These are phyloP conservation scores for Collybiopsis confluens DNA, from an alignment of 768 basidiomycete species.

Conservation along the genomic window DNA sequence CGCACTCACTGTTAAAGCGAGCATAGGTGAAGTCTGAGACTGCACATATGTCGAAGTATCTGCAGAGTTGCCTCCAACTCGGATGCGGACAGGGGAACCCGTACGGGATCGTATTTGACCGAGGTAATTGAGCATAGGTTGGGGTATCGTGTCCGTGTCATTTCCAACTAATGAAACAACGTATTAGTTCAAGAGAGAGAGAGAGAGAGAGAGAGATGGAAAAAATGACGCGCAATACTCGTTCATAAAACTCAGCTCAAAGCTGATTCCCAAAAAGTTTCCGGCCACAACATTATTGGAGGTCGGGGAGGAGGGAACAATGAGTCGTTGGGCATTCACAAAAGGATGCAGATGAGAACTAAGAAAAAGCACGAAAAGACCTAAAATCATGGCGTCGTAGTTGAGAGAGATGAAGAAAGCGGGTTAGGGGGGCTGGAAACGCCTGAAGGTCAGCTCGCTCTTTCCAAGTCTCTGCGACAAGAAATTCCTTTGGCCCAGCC, in stretches of 20 bases:
- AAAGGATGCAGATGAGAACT: not conserved
- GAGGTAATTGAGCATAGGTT: constrained; percentile 57
- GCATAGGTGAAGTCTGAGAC: constrained; percentile 35
- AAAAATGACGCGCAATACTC: constrained; percentile 40
- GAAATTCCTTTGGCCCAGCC: too few species aligned
- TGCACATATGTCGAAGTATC: constrained; percentile 40
- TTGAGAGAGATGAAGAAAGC: too few species aligned
- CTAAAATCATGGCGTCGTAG: too few species aligned
- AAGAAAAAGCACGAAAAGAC: not conserved
- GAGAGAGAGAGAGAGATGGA: not conserved
- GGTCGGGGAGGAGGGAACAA: constrained; percentile 30
- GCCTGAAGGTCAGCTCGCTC: too few species aligned
- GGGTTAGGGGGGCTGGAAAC: too few species aligned
- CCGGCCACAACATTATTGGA: constrained; percentile 35
- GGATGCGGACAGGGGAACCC: constrained; percentile 34
- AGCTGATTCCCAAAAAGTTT: constrained; percentile 62
- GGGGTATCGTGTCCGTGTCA: constrained; percentile 45
- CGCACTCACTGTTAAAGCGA: constrained; percentile 33
- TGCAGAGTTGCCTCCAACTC: constrained; percentile 47
- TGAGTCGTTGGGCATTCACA: constrained; percentile 14
- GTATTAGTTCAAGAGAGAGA: too few species aligned
- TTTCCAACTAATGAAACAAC: constrained; percentile 59
- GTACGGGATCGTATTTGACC: constrained; percentile 46
- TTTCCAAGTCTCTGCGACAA: too few species aligned
- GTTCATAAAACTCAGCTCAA: constrained; percentile 61